Evolutionary conservation across 305 asterid species (phyloP).

Genomic region (Withania somnifera): DNA sequence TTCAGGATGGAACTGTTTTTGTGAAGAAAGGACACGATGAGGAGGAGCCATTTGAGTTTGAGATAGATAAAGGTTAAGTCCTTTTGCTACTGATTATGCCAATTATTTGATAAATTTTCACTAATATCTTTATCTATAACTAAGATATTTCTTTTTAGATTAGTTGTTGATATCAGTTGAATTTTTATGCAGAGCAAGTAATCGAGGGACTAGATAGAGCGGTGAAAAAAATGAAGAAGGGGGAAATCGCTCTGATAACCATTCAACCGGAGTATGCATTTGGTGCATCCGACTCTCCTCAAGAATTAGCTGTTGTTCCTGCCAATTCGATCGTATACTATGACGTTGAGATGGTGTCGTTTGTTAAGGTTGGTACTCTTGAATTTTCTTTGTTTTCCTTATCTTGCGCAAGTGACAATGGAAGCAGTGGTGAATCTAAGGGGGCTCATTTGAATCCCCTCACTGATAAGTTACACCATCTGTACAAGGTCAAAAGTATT

Average conservation of each 20-base stretch:
- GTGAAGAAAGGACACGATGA: constrained; percentile 8
- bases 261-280: constrained; percentile 21
- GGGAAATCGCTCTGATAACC: constrained; percentile 14
- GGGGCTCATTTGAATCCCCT: not conserved
- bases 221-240: constrained; percentile 20
- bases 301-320: constrained; percentile 19
- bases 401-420: not conserved
- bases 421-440: not conserved
- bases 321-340: constrained; percentile 1
- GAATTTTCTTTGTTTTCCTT: not conserved
- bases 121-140: not conserved
- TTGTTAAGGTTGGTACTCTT: constrained; percentile 13
- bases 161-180: not conserved
- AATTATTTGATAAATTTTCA: not conserved
- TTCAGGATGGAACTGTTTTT: constrained; percentile 19
- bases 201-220: constrained; percentile 22
- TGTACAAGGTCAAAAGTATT: not conserved
- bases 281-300: constrained; percentile 18
- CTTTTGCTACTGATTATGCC: not conserved
- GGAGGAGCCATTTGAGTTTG: constrained; percentile 17
- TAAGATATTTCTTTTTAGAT: not conserved
- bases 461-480: not conserved
- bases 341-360: constrained; percentile 20
- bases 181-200: constrained; percentile 12
- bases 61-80: constrained; percentile 18